Evolutionary conservation across 1,284 basidiomycete genomes (phyloP), one percentile per base, ranked within the genome.

Genomic region (Singerocomus inundabilis): DNA sequence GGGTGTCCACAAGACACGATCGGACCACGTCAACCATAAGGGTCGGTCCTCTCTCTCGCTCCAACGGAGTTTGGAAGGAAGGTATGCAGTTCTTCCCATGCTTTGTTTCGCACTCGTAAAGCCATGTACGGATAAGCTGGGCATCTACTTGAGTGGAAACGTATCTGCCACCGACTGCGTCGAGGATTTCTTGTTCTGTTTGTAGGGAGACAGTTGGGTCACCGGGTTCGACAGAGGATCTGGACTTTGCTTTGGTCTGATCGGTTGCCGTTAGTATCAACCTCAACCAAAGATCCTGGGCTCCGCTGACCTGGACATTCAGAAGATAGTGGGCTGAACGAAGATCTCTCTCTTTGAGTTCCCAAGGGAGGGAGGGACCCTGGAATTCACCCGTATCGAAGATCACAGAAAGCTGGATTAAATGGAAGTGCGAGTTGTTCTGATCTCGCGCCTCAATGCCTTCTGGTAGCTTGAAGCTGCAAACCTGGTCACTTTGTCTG

Each of bases 281-380:
- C 21, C 2, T 21, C 21, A 21, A 21, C 21, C 21, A 21, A 21
- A 21, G 4, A 21, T 4, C 21, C 21, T 0, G 2, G 12, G 5
- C 15, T 21, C 1, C 13, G 3, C 59, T 40, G 11, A 58, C 57
- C 57, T 59, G 59, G 3, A 62, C 25, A 29, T 11, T 30, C 4
- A 57, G n/a, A 33, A 62, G 10, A 16, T n/a, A 40, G 12, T 41
- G 49, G 5, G 3, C 9, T 2, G 32, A 37, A 1, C 8, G 6
- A 2, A 0, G 0, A 29, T 40, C 31, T 16, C 15, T 45, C 8
- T 2, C 8, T 28, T 43, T 32, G 9, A 34, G 0, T 9, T 62
- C 55, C 54, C 57, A 60, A 30, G 54, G 57, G 4, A 59, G 51
- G 13, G 38, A 5, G 1, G 57, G 48, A 0, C 59, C 59, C 2